Base-by-base conservation (phyloP, 805 yeast species). In the Ogataea paraovalis region DNA sequence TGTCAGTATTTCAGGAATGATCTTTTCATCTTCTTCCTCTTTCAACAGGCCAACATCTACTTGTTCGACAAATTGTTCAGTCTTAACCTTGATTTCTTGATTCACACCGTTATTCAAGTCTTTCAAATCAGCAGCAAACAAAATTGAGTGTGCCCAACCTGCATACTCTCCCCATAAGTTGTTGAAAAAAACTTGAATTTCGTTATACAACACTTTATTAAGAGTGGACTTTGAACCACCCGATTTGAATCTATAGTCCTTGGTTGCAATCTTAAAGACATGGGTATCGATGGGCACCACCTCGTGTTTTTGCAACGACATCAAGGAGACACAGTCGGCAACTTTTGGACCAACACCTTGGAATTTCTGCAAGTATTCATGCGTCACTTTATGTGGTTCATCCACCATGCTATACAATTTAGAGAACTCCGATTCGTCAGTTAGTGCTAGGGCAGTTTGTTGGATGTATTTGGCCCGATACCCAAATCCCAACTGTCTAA, bases 71-170 rank as follows among this genome's bases (percentile, higher is more conserved):
- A 25, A 25, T 25, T 10, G 36, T 32, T 32, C 21, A 16, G 44
- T 40, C 22, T 47, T 43, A 7, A 13, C 20, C 19, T 28, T 23
- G 14, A 10, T 5, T 3, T 40, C 42, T 22, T 42, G 54, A 49
- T 81, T 82, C 16, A 81, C 66, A 1, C 94, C 94, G 58, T 82
- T 83, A 46, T 86, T 78, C 48, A 87, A 72, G 50, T 86, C 90
- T 43, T 69, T 67, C 46, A 91, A 73, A 60, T 90, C 97, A 5
- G 90, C 87, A 0, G 97, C 85, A 66, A 91, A 91, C 48, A 91
- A 71, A 10, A 92, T 89, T n/a, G 92, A 85, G 60, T 92, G 99
- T 0, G 98, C 98, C 99, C 99, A 94, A 0, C 99, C 99, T 2
- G 99, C 97, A 62, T 85, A 86, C 1, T 78, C 78, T 0, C 97